Evolutionary conservation across 2,329 filamentous ascomycete genomes (phyloP).

Genomic region (Fusarium circinatum): DNA sequence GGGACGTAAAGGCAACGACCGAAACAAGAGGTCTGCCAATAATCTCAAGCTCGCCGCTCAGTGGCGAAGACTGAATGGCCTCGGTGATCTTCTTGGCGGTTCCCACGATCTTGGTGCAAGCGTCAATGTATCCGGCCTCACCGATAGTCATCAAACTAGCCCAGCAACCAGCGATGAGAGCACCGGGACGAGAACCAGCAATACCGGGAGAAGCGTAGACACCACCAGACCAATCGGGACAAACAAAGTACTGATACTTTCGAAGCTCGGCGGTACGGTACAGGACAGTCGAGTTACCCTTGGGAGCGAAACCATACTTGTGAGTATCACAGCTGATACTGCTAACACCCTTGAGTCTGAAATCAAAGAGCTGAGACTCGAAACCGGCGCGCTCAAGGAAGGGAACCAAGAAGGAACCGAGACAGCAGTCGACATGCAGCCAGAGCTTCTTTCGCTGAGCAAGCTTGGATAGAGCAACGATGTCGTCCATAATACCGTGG

Average conservation of each 20-base stretch:
- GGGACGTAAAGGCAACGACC: slow-evolving; percentile 88
- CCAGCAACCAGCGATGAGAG: slow-evolving; percentile 96
- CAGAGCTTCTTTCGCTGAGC: slow-evolving; percentile 83
- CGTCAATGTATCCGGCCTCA: slow-evolving; percentile 86
- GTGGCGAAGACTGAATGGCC: slow-evolving; percentile 75
- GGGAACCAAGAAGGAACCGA: slow-evolving; percentile 94
- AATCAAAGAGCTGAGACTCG: slow-evolving; percentile 88
- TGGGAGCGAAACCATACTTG: slow-evolving; percentile 98
- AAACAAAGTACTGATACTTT: slow-evolving; percentile 95
- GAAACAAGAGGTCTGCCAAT: slow-evolving; percentile 88
- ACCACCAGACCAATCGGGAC: slow-evolving; percentile 92
- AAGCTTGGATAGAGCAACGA: slow-evolving; percentile 83
- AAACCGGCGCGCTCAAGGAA: slow-evolving; percentile 95
- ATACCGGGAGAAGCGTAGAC: slow-evolving; percentile 95
- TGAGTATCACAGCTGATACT: slow-evolving; percentile 97
- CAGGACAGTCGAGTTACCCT: slow-evolving; percentile 92
- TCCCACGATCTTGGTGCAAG: slow-evolving; percentile 89
- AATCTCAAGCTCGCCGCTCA: slow-evolving; percentile 79
- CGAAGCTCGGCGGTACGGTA: slow-evolving; percentile 85
- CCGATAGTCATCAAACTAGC: slow-evolving; percentile 89
- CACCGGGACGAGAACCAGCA: slow-evolving; percentile 90
- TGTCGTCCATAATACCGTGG: slow-evolving; percentile 97
- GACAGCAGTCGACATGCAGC: slow-evolving; percentile 96
- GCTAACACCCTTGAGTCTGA: slow-evolving; percentile 91
- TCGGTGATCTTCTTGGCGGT: slow-evolving; percentile 84